A percentile compares a stretch with the other conserved stretches of the same genome.
Conservation (phyloP, 345 rosid species). For the Eucalyptus grandis region DNA sequence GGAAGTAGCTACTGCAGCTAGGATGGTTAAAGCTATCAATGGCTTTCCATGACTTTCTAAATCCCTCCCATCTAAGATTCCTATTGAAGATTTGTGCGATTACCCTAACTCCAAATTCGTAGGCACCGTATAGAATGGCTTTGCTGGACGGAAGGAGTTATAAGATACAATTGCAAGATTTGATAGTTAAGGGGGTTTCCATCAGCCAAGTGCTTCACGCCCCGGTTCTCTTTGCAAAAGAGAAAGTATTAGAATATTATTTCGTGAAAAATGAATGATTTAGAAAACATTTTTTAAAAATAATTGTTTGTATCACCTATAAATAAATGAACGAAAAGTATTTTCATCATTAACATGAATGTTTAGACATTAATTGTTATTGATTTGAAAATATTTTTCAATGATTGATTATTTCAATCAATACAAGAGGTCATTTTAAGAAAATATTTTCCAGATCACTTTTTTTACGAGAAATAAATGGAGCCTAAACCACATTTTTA, state of each 20-base stretch:
- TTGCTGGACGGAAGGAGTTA: background rate
- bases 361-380: no score
- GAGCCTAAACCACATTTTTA: background rate
- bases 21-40: background rate
- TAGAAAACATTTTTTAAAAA: accelerated
- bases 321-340: no score
- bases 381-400: no score
- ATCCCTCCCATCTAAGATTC: background rate
- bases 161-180: background rate
- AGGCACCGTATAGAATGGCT: background rate
- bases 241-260: background rate
- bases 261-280: no score
- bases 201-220: background rate
- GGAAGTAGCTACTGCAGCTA: background rate
- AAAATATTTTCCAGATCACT: no score
- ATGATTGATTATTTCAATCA: no score
- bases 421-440: no score
- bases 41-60: background rate
- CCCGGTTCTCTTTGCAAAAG: background rate
- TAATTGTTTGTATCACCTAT: no score
- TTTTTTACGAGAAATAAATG: no score
- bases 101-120: background rate
- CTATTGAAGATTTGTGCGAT: background rate
- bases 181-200: background rate
- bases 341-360: no score